Conservation (phyloP, 805 yeast genomes). For the Saturnispora ahearnii region DNA sequence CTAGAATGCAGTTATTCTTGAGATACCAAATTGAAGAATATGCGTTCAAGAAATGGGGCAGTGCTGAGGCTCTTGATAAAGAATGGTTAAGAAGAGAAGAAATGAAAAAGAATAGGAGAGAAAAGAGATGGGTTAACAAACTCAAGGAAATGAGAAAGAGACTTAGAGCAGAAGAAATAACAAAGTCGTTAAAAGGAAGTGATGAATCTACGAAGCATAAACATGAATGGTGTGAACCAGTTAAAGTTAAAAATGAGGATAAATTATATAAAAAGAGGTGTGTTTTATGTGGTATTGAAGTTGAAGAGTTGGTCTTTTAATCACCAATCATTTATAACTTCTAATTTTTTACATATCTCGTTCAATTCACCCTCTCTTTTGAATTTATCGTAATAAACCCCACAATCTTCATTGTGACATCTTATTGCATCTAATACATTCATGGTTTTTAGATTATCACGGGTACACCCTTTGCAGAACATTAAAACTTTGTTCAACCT, state of each 20-base stretch:
- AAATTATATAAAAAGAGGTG: slow-evolving; percentile 52
- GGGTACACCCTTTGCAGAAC: slow-evolving; percentile 28
- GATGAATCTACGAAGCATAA: slow-evolving; percentile 45
- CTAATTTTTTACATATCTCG: slow-evolving; percentile 4
- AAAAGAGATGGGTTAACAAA: slow-evolving; percentile 68
- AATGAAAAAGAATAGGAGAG: slow-evolving; percentile 61
- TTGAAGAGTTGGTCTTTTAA: slow-evolving; percentile 51
- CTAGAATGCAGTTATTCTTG: slow-evolving; percentile 86
- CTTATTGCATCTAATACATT: slow-evolving; percentile 16
- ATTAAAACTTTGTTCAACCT: slow-evolving; percentile 21
- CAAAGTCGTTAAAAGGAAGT: slow-evolving; percentile 57
- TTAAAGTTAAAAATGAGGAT: slow-evolving; percentile 20
- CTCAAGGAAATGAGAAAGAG: slow-evolving; percentile 81
- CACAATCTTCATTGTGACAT: slow-evolving; percentile 62
- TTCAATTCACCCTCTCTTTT: slow-evolving; percentile 30
- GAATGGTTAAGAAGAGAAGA: slow-evolving; percentile 86
- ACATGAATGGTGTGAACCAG: slow-evolving; percentile 65
- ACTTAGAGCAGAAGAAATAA: slow-evolving; percentile 85
- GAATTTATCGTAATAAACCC: slow-evolving; percentile 46
- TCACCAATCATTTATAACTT: slow-evolving; percentile 20
- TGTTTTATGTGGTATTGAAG: slow-evolving; percentile 72
- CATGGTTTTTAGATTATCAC: slow-evolving; percentile 25
- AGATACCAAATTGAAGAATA: slow-evolving; percentile 89
- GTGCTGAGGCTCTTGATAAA: slow-evolving; percentile 76
- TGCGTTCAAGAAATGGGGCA: slow-evolving; percentile 93